These are phyloP conservation scores for Heterobasidion annosum DNA, from an alignment of 1,284 basidiomycete genomes.

Conservation along the genomic window DNA sequence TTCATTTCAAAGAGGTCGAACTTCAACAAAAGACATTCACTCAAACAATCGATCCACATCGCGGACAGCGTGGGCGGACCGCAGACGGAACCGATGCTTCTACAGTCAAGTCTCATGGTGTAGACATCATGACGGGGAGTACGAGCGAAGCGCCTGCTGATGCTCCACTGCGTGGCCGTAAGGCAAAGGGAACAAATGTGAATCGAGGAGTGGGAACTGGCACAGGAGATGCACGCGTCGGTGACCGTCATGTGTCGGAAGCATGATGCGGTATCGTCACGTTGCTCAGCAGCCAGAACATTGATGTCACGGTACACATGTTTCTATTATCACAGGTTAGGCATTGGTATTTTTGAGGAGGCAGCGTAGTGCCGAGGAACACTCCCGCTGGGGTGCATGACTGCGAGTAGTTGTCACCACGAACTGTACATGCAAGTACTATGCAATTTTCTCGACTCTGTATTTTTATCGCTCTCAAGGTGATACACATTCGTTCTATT, in stretches of 20 bases:
- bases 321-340: no score
- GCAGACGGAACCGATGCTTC: not conserved
- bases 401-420: no score
- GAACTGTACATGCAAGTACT: no score
- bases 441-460: no score
- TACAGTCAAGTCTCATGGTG: not conserved
- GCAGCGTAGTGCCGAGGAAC: no score
- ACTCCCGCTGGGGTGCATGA: no score
- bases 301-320: no score
- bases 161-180: not conserved
- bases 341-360: no score
- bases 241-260: not conserved
- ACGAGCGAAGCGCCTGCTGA: not conserved
- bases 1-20: constrained; percentile 59
- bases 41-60: not conserved
- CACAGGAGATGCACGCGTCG: not conserved
- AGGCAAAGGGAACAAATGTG: not conserved
- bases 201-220: not conserved
- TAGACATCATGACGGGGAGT: not conserved
- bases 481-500: no score
- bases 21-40: not conserved
- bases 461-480: no score
- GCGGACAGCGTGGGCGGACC: not conserved
- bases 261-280: no score
- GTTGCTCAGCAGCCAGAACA: no score